Percentiles rank a stretch among this genome's conserved stretches.
phyloP scores from a whole-genome alignment of 169 alveolate genomes.

The Plasmodium vivax region DNA sequence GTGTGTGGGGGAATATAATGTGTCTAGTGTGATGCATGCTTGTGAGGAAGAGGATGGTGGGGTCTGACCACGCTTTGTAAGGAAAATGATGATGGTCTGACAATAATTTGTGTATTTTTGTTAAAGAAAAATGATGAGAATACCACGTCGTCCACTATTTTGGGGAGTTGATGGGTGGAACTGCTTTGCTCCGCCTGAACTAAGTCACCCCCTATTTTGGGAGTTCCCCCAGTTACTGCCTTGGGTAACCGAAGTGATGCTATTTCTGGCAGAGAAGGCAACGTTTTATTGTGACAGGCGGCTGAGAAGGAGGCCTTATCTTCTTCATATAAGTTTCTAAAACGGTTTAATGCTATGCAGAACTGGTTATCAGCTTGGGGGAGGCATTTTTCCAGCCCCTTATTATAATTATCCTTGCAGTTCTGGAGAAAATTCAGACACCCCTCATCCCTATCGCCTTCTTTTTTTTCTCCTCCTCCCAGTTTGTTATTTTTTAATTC shows the following conservation, averaged over 20 bases:
- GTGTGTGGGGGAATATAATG: not conserved
- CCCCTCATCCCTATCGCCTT: not conserved
- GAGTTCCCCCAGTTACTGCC: not conserved
- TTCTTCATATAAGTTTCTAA: not conserved
- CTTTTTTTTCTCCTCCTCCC: not conserved
- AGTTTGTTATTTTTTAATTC: not conserved
- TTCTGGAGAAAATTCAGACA: not conserved
- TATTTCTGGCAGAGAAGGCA: not conserved
- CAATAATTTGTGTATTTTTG: not conserved
- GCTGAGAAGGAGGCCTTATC: not conserved
- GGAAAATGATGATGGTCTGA: too few relatives aligned
- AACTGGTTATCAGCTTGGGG: not conserved
- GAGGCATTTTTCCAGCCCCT: not conserved
- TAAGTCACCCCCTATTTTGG: not conserved
- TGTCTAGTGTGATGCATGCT: not conserved
- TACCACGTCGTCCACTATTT: not conserved
- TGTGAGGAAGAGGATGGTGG: not conserved
- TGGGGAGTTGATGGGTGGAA: not conserved
- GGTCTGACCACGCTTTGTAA: too few relatives aligned
- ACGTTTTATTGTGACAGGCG: not conserved
- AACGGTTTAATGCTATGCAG: not conserved
- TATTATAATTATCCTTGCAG: not conserved
- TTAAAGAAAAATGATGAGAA: not conserved
- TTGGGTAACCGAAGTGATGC: not conserved
- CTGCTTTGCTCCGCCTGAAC: not conserved